Conservation (phyloP, 768 basidiomycete species). For the Boletus eberwhitei region DNA sequence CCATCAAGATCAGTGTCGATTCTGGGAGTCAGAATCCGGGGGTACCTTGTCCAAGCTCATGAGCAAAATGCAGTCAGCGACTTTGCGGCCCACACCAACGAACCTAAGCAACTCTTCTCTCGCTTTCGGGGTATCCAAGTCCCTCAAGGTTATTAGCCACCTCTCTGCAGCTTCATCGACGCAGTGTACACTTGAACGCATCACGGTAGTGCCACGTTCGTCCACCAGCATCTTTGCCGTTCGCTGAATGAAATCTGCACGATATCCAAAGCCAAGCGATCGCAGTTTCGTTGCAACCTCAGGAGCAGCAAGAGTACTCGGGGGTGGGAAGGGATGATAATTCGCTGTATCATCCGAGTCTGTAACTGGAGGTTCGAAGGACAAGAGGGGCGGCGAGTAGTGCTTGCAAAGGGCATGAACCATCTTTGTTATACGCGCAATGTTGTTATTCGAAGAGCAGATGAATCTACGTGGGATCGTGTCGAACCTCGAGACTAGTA, state of each 20-base stretch:
- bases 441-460: conserved; percentile 97
- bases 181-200: neutral
- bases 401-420: conserved; percentile 76
- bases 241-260: conserved; percentile 83
- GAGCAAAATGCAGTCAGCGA: conserved; percentile 90
- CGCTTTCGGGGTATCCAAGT: conserved; percentile 50
- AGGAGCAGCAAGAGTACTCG: conserved; percentile 58
- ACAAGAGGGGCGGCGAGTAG: conserved; percentile 69
- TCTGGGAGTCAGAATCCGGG: conserved; percentile 3
- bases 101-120: conserved; percentile 76
- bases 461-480: conserved; percentile 66
- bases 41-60: conserved; percentile 89
- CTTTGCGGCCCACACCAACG: conserved; percentile 92
- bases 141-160: conserved; percentile 59
- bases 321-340: conserved; percentile 86
- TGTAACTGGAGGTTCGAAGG: conserved; percentile 35
- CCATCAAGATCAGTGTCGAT: conserved; percentile 2
- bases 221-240: conserved; percentile 78
- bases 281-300: conserved; percentile 65
- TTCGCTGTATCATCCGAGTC: conserved; percentile 33
- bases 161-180: conserved; percentile 49
- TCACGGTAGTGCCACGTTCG: conserved; percentile 35
- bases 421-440: conserved; percentile 91
- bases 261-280: conserved; percentile 90
- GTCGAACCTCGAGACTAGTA: conserved; percentile 6